A percentile compares a stretch with the other conserved stretches of the same genome.
These are phyloP conservation scores for Voacanga thouarsii DNA, from an alignment of 257 asterid genomes.

Conservation along the genomic window DNA sequence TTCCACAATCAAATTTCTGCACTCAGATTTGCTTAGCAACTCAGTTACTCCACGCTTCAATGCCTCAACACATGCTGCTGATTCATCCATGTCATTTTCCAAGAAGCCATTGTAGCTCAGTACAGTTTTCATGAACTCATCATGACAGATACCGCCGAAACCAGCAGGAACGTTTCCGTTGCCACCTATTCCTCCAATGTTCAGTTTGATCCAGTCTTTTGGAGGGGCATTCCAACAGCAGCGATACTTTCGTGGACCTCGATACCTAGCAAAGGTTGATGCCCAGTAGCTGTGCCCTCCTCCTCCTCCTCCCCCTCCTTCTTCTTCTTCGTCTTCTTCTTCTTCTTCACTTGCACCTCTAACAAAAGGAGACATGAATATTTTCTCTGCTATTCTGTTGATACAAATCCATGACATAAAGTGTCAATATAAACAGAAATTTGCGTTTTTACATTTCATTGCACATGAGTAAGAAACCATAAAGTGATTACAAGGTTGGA, in stretches of 20 bases:
- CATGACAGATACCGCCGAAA: conserved; percentile 6
- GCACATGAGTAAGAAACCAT: too few species aligned
- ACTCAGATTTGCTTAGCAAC: background rate
- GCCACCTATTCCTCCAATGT: background rate
- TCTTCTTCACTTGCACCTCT: background rate
- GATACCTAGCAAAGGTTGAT: background rate
- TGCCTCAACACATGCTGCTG: background rate
- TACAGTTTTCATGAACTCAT: background rate
- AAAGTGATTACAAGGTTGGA: background rate
- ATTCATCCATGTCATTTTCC: background rate
- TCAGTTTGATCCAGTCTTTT: background rate
- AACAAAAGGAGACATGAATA: background rate
- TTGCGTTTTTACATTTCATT: too few species aligned
- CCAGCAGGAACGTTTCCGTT: background rate
- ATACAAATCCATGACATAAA: too few species aligned
- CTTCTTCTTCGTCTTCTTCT: background rate
- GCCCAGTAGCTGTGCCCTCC: too few species aligned
- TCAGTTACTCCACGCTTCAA: background rate
- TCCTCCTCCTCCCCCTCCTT: background rate
- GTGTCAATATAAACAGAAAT: too few species aligned
- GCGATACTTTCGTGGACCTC: background rate
- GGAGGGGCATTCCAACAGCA: background rate
- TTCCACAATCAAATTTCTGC: background rate
- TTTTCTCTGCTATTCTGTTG: background rate
- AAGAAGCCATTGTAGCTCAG: background rate